Base-by-base conservation (phyloP, 2,329 filamentous ascomycete species). In the Penicillium glabrum region DNA sequence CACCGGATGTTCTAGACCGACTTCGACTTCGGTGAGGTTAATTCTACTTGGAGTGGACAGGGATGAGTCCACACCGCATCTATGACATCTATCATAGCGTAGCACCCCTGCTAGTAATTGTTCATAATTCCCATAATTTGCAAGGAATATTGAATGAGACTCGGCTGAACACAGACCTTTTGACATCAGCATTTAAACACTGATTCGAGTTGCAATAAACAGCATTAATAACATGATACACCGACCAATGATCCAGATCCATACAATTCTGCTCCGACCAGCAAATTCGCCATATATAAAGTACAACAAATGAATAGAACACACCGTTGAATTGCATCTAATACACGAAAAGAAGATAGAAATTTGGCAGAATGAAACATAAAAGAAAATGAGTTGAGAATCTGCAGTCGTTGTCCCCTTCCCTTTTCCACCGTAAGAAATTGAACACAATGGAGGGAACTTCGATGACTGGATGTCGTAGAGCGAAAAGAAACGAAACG, bases 321-420 rank as follows among this genome's bases (percentile, higher is more conserved):
- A 56, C 51, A 60, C 44, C 55, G 43, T 60, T 56, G 46, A 49
- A 61, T 61, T 61, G 57, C 57, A 61, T 58, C 57, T 60, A 61
- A 57, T 60, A 61, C 54, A 58, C 39, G 51, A 45, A 33, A 53
- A 39, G 43, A 46, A 51, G 56, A 56, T 47, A 43, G 10, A 11
- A 29, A 5, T 29, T 39, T 41, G 19, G 39, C 39, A 49, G 37
- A 21, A 57, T 29, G 43, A 46, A 49, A 55, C 51, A 50, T 37
- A 48, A 16, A 47, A 14, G 13, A 35, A 47, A 14, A 9, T 41
- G 33, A 19, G 33, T 16, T 16, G 11, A 13, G 33, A 21, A 27
- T 21, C 21, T 21, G 14, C 2, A 35, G 8, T 39, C 9, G 8
- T 11, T 19, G 19, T 21, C 39, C 39, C 19, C 19, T 23, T 23